Evolutionary conservation across 179 eudicot genomes (phyloP), one percentile per base, ranked within the genome.

Genomic region (Heliamphora pulchella): DNA sequence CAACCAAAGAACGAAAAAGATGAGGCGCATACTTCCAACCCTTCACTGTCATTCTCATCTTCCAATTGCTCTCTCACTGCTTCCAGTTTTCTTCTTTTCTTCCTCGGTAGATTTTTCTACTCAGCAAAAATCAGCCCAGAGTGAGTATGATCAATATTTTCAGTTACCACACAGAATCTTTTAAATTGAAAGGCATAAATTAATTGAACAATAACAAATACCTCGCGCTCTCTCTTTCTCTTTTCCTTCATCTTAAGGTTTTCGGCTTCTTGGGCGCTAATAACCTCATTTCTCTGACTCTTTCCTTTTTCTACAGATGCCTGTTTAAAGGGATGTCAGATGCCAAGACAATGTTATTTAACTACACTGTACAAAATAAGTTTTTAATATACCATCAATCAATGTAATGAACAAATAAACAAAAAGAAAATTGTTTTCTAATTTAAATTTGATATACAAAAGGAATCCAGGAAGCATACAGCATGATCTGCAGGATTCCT

Each of bases 21-120:
- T 8, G 8, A 70, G 63, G 69, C 44, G 71, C 82, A 47, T 82
- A 90, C 93, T 78, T 83, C 82, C 18, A 82, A 78, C 13, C 84
- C 85, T 71, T 86, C 88, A 20, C 78, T 68, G 44, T 88, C 92
- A 78, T 88, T 84, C 14, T 87, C 98, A n/a, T 93, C 93, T 79
- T 96, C 99, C 84, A 96, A 81, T 89, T 83, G 90, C 89, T 93
- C 97, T 84, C 97, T 89, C 55, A 88, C 91, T 57, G 98, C 98
- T 89, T 92, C 98, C 81, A 96, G 86, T 86, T 87, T 92, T 87
- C 99, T 94, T 79, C 99, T 90, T 78, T 92, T 87, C 88, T 92
- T 96, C 78, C 98, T 87, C 14, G 99, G 99, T 82, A 96, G 79
- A 79, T 92, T 88, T 88, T 91, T 94, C 99, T 96, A 87, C 44